phyloP scores from a whole-genome alignment of 345 rosid species.

The Populus euphratica region DNA sequence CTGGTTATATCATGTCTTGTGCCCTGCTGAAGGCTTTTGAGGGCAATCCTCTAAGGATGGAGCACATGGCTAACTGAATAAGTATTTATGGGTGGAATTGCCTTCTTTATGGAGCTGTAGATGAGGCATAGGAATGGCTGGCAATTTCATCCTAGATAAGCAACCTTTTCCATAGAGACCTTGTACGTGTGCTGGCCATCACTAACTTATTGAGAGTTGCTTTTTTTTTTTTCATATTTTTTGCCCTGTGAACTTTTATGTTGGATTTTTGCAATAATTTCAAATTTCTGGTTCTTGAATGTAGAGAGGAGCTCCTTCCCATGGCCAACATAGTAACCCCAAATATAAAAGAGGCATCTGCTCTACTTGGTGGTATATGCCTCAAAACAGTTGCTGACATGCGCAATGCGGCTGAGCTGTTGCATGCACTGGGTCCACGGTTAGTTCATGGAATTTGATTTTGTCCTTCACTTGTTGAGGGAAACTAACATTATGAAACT shows the following conservation, averaged over 20 bases:
- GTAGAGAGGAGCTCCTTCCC: constrained; percentile 80
- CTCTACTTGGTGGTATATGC: constrained; percentile 63
- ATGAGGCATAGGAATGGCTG: neutral
- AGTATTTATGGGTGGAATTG: no score
- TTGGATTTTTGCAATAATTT: neutral
- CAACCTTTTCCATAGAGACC: neutral
- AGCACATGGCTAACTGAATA: no score
- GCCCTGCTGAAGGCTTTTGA: no score
- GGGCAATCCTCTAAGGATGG: no score
- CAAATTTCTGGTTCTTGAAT: constrained; percentile 21
- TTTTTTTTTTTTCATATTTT: neutral
- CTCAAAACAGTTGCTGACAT: constrained; percentile 67
- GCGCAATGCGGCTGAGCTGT: constrained; percentile 64
- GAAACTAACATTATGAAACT: constrained; percentile 10
- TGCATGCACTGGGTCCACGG: constrained; percentile 84
- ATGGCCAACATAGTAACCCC: constrained; percentile 86
- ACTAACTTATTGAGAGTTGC: neutral
- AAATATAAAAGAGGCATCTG: constrained; percentile 84
- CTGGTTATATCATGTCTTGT: no score
- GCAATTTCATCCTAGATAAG: neutral
- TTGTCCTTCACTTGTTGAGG: neutral
- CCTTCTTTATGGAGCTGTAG: neutral
- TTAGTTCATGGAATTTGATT: constrained; percentile 25
- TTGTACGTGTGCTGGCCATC: neutral
- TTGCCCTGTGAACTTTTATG: neutral